Percentiles rank a stretch among this genome's conserved stretches.
phyloP scores from a whole-genome alignment of 495 filamentous ascomycete genomes.

The Penicillium robsamsonii region DNA sequence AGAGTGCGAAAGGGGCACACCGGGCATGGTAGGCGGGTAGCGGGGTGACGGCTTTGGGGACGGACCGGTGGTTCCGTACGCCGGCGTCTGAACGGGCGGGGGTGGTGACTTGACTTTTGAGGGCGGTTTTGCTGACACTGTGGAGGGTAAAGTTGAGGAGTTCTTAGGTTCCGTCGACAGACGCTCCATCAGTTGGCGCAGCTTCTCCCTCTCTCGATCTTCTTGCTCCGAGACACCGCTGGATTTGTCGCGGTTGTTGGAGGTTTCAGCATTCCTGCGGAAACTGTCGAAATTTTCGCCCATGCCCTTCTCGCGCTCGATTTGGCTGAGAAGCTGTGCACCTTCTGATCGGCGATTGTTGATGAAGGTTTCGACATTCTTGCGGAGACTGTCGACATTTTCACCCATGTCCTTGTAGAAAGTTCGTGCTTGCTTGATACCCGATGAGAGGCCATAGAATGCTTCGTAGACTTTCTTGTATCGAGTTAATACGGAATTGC shows the following conservation, averaged over 20 bases:
- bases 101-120: slow-evolving; percentile 44
- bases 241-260: slow-evolving; percentile 68
- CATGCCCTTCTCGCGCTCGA: slow-evolving; percentile 83
- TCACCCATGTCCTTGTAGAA: slow-evolving; percentile 97
- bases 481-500: slow-evolving; percentile 74
- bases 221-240: slow-evolving; percentile 69
- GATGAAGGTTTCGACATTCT: slow-evolving; percentile 96
- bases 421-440: slow-evolving; percentile 77
- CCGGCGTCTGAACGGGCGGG: slow-evolving; percentile 40
- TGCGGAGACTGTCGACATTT: slow-evolving; percentile 88
- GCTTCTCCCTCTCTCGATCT: slow-evolving; percentile 78
- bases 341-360: slow-evolving; percentile 91
- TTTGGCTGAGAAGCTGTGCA: slow-evolving; percentile 80
- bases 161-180: slow-evolving; percentile 73
- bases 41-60: slow-evolving; percentile 46
- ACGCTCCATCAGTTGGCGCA: slow-evolving; percentile 90
- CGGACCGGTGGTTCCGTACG: slow-evolving; percentile 36
- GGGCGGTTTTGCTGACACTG: slow-evolving; percentile 41
- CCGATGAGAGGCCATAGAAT: slow-evolving; percentile 86
- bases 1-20: slow-evolving; percentile 37
- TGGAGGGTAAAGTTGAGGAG: slow-evolving; percentile 42
- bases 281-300: slow-evolving; percentile 88
- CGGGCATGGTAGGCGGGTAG: slow-evolving; percentile 43
- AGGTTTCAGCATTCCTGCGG: slow-evolving; percentile 92
- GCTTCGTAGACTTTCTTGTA: slow-evolving; percentile 93